These are phyloP conservation scores for Candida neerlandica DNA, from an alignment of 1,139 yeast species.

Conservation along the genomic window DNA sequence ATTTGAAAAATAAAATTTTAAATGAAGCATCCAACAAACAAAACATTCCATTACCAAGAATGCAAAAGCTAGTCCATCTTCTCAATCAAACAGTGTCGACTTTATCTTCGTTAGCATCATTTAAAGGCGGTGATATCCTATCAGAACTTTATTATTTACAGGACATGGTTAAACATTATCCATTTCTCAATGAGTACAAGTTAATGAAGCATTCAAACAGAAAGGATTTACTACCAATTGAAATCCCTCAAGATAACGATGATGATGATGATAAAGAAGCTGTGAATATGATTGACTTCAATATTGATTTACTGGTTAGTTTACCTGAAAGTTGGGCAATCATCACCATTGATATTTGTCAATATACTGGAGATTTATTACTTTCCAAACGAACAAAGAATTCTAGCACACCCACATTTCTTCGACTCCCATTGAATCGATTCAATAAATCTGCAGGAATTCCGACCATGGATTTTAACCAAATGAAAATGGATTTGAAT, in stretches of 20 bases:
- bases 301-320: conserved; percentile 20
- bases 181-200: conserved; percentile 34
- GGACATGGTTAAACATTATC: conserved; percentile 35
- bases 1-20: conserved; percentile 22
- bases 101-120: conserved; percentile 28
- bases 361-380: conserved; percentile 57
- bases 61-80: conserved; percentile 4
- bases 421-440: conserved; percentile 64
- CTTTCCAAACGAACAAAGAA: conserved; percentile 47
- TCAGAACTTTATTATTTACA: conserved; percentile 32
- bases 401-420: conserved; percentile 40
- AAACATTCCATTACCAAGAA: conserved; percentile 12
- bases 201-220: conserved; percentile 11
- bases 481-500: conserved; percentile 47
- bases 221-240: conserved; percentile 18
- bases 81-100: conserved; percentile 23
- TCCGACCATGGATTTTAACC: conserved; percentile 44
- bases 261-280: not conserved
- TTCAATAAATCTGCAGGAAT: conserved; percentile 45
- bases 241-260: not conserved
- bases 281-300: conserved; percentile 9
- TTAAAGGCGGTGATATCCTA: conserved; percentile 24
- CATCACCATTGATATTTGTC: conserved; percentile 64
- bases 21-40: conserved; percentile 7
- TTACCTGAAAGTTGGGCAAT: conserved; percentile 60